Evolutionary conservation across 192 early-diverging fungal genomes (phyloP).

Genomic region (Paraglomus occultum): DNA sequence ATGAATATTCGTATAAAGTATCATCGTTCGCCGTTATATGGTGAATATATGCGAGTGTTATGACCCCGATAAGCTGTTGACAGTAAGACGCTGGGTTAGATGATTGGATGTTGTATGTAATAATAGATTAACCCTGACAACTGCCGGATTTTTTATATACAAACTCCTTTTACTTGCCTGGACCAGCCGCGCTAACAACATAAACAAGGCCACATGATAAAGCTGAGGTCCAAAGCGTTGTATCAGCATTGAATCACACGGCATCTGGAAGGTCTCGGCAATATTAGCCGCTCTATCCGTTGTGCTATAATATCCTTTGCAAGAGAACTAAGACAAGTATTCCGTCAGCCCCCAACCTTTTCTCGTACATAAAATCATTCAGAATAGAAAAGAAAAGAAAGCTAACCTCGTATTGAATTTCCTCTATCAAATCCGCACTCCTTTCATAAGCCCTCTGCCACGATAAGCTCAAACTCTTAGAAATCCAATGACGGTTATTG

Average conservation of each 20-base stretch:
- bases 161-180: not conserved
- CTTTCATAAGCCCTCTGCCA: slow-evolving; percentile 12
- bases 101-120: too few relatives aligned
- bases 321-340: not conserved
- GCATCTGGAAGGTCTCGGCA: not conserved
- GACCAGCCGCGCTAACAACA: not conserved
- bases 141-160: too few relatives aligned
- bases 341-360: not conserved
- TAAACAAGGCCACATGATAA: not conserved
- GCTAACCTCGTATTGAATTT: slow-evolving; percentile 7
- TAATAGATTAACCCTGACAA: too few relatives aligned
- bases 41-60: too few relatives aligned
- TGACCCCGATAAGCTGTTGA: too few relatives aligned
- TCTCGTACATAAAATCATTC: not conserved
- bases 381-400: not conserved
- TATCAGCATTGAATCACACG: not conserved
- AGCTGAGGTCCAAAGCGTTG: slow-evolving; percentile 7
- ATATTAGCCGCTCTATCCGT: not conserved
- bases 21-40: too few relatives aligned
- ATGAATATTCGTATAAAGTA: too few relatives aligned
- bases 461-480: not conserved
- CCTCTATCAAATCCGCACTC: not conserved
- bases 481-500: not conserved
- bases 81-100: too few relatives aligned
- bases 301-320: not conserved